Evolutionary conservation across 2,329 filamentous ascomycete genomes (phyloP), one percentile per base, ranked within the genome.

Genomic region (Didymella exigua): DNA sequence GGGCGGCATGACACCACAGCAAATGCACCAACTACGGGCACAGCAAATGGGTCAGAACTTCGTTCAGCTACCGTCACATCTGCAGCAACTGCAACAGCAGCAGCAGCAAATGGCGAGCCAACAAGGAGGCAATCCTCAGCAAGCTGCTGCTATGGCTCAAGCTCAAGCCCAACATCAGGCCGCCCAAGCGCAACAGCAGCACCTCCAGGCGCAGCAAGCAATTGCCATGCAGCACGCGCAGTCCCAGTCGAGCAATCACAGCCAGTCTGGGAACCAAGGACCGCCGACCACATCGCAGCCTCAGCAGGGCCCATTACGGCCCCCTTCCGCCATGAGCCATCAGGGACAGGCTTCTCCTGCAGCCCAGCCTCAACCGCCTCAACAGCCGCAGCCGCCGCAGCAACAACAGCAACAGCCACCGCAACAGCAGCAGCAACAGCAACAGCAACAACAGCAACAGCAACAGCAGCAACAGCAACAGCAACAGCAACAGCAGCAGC

Each of bases 191-290:
- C 76, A 77, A 24, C 53, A 56, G 74, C 77, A 78, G 55, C 77
- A 78, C 62, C 73, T 77, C 41, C 78, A 60, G 37, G 76, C 76
- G 23, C 53, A 56, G 74, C 77, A 78, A 53, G 69, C 75, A 16
- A 72, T 75, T 49, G 72, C 73, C 2, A 77, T 81, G 79, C 78
- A 81, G 57, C 79, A 81, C 51, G 79, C 72, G 1, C 75, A 76
- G 29, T 81, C 78, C 0, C 79, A 81, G 63, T 75, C 76, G 47
- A 81, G 79, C 56, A 81, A 81, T 52, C 77, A 76, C 46, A 77
- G 79, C 27, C 78, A 79, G 58, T 66, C 74, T 10, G 75, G 74
- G 2, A 73, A 74, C 6, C 76, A 73, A 50, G 74, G 70, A 14
- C 72, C 71, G 8, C 71, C 70, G n/a, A 63, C 67, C 27, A 69